Evolutionary conservation across 441 rosid genomes (phyloP).

Genomic region (Jatropha podagrica): DNA sequence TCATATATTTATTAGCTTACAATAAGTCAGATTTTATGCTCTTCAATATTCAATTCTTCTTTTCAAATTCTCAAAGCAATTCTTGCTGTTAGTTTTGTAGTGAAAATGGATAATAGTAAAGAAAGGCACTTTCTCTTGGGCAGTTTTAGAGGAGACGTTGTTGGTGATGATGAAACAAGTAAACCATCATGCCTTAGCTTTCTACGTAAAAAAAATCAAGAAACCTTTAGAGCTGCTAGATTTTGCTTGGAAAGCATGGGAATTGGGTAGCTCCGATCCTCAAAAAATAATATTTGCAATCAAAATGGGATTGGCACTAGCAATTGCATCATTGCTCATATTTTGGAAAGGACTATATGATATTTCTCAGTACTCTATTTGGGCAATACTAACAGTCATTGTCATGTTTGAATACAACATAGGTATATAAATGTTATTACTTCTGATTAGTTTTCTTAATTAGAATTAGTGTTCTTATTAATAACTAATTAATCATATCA

Average conservation of each 20-base stretch:
- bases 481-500: background rate
- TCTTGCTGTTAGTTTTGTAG: background rate
- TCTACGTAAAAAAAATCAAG: slow-evolving; percentile 10
- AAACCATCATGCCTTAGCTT: slow-evolving; percentile 1
- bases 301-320: slow-evolving; percentile 36
- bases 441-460: background rate
- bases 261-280: slow-evolving; percentile 39
- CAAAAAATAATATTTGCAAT: slow-evolving; percentile 33
- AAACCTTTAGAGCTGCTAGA: slow-evolving; percentile 16
- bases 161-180: slow-evolving; percentile 19
- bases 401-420: slow-evolving; percentile 38
- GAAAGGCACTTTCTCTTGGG: slow-evolving; percentile 21
- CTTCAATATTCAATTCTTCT: background rate
- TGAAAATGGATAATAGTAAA: slow-evolving; percentile 18
- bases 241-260: slow-evolving; percentile 24
- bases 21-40: background rate
- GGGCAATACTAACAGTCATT: slow-evolving; percentile 41
- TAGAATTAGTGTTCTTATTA: background rate
- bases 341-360: slow-evolving; percentile 27
- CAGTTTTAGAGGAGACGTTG: slow-evolving; percentile 19
- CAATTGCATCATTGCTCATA: slow-evolving; percentile 34
- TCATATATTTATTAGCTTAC: background rate
- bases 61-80: too few relatives aligned
- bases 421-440: slow-evolving; percentile 15
- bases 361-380: slow-evolving; percentile 37